Evolutionary conservation across 2,329 filamentous ascomycete genomes (phyloP).

Genomic region (Amauroascus niger): DNA sequence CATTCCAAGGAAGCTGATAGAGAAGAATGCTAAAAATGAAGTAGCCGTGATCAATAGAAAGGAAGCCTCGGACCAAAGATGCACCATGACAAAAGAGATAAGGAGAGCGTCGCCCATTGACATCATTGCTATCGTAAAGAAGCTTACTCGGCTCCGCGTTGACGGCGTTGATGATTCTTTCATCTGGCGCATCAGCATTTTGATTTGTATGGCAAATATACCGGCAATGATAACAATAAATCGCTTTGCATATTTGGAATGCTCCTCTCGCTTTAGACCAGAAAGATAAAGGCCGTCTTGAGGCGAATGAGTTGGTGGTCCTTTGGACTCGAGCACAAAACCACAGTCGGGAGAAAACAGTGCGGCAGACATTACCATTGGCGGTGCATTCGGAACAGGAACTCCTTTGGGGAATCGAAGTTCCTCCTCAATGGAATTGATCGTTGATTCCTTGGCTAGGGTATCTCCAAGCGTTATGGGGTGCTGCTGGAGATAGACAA

Average conservation of each 20-base stretch:
- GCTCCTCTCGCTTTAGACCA: constrained; percentile 50
- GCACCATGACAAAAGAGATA: constrained; percentile 46
- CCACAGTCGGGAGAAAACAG: constrained; percentile 58
- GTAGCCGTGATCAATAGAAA: constrained; percentile 48
- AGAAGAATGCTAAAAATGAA: constrained; percentile 51
- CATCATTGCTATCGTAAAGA: constrained; percentile 54
- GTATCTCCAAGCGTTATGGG: constrained; percentile 28
- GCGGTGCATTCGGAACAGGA: constrained; percentile 42
- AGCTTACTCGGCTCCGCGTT: constrained; percentile 54
- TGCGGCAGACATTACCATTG: constrained; percentile 50
- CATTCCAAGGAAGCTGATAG: constrained; percentile 54
- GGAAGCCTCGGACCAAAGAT: constrained; percentile 46
- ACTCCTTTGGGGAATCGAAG: constrained; percentile 51
- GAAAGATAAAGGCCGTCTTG: constrained; percentile 44
- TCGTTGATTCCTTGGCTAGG: constrained; percentile 27
- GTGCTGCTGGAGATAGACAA: constrained; percentile 67
- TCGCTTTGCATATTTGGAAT: constrained; percentile 43
- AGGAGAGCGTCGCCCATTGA: constrained; percentile 53
- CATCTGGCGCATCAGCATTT: constrained; percentile 52
- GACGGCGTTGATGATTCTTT: constrained; percentile 56
- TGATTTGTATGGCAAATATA: constrained; percentile 45
- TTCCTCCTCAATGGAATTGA: constrained; percentile 49
- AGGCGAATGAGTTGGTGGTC: constrained; percentile 45
- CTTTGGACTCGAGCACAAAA: constrained; percentile 54
- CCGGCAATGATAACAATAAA: constrained; percentile 45